Base-by-base conservation (phyloP, 352 stramenopile species). In the Phytophthora sp. region DNA sequence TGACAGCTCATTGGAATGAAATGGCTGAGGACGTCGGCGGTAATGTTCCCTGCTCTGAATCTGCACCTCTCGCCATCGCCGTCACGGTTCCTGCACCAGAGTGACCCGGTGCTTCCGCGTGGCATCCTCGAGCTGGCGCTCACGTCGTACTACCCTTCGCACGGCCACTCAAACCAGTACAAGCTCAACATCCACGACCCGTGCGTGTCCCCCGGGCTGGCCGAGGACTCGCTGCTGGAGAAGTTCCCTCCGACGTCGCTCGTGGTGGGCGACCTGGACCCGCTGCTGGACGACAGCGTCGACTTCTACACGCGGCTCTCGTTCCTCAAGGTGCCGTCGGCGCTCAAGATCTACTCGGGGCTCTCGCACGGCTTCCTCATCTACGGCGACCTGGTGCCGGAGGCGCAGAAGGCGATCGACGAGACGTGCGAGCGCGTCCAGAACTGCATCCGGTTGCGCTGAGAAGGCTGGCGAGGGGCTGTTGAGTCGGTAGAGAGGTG, bases 41-140 rank as follows among this genome's bases (percentile, higher is more conserved):
- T 96, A 48, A 94, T 94, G 77, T 96, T 96, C 57, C 91, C 89
- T 17, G 88, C 89, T 26, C 79, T 97, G 9, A 96, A 96, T 46
- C 68, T 97, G 63, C 87, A 95, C 59, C 59, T 95, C 46, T 94
- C 86, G 52, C 88, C 89, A 7, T 96, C 87, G 20, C 89, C 89
- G 18, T 96, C 87, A 11, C 84, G 89, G 5, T 95, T 95, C 46
- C 60, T 97, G 34, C 89, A 96, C 69, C 85, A 96, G 52, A 95
- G 83, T 46, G 89, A 96, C 42, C 89, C 89, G 0, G 79, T 97
- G 26, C 55, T 97, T 8, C 89, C 89, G 18, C 85, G 87, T 8
- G 74, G 86, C 12, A 87, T 97, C 37, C 55, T 97, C 17, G 83
- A 94, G 56, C 60, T 93, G 27, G 77, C 88, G 30, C 75, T 95